phyloP scores from a whole-genome alignment of 2,329 filamentous ascomycete genomes.

The Colletotrichum melonis region DNA sequence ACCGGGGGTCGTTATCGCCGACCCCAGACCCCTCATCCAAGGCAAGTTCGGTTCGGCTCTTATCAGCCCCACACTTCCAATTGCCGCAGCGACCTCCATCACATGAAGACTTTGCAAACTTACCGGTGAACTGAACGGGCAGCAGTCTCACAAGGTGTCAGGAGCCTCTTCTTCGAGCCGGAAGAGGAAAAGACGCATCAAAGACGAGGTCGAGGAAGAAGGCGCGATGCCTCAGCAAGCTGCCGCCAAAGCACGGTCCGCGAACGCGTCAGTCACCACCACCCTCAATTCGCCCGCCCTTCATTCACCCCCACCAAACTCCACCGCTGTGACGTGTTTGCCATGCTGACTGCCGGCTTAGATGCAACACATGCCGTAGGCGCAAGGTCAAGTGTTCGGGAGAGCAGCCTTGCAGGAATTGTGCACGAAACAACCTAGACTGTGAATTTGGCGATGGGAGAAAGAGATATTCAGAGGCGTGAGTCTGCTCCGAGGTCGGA shows the following conservation, averaged over 20 bases:
- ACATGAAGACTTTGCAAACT: constrained; percentile 16
- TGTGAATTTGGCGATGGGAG: constrained; percentile 45
- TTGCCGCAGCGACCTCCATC: not conserved
- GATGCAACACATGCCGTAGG: constrained; percentile 41
- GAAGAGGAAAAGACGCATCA: constrained; percentile 5
- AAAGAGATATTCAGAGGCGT: constrained; percentile 36
- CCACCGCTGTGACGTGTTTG: not conserved
- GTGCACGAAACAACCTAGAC: constrained; percentile 45
- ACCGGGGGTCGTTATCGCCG: constrained; percentile 13
- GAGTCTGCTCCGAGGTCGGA: not conserved
- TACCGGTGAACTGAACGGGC: not conserved
- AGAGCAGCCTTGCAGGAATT: constrained; percentile 46
- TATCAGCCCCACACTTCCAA: constrained; percentile 6
- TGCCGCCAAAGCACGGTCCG: constrained; percentile 24
- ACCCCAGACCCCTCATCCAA: constrained; percentile 17
- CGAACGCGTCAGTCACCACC: constrained; percentile 30
- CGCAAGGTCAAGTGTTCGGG: constrained; percentile 50
- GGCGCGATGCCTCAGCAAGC: constrained; percentile 25
- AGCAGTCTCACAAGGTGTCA: not conserved
- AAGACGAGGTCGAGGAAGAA: not conserved
- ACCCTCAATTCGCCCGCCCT: not conserved
- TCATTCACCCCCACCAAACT: not conserved
- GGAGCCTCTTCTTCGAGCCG: not conserved
- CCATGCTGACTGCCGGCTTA: constrained; percentile 8
- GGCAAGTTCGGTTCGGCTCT: constrained; percentile 16